phyloP scores from a whole-genome alignment of 2,329 filamentous ascomycete genomes.

The Colletotrichum eleusines region DNA sequence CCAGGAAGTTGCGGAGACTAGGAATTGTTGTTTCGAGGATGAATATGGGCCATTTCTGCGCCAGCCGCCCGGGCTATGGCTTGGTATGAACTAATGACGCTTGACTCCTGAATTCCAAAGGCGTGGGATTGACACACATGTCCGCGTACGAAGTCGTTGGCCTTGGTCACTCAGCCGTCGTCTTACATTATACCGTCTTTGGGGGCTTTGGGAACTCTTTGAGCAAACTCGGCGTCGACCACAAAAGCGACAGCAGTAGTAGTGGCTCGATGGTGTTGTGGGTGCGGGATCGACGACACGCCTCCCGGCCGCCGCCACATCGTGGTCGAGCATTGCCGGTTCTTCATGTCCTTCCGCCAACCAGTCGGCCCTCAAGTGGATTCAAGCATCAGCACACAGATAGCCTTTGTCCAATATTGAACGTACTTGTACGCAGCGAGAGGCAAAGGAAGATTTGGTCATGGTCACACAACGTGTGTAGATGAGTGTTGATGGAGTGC shows the following conservation, averaged over 20 bases:
- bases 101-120: background rate
- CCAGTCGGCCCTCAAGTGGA: too few relatives aligned
- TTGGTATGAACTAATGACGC: background rate
- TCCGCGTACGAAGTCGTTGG: background rate
- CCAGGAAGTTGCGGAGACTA: background rate
- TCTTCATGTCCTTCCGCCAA: background rate
- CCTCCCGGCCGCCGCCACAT: background rate
- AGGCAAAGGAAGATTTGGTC: background rate
- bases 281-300: background rate
- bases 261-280: background rate
- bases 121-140: background rate
- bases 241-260: background rate
- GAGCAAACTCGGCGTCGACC: background rate
- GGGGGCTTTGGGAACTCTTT: background rate
- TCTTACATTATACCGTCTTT: background rate
- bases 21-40: background rate
- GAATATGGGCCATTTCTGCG: background rate
- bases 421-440: background rate
- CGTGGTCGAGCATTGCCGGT: background rate
- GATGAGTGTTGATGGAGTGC: too few relatives aligned
- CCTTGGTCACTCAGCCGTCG: background rate
- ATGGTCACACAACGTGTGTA: too few relatives aligned
- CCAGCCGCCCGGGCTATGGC: background rate
- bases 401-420: background rate
- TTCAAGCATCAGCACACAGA: background rate